Conservation (phyloP, 805 yeast species). For the Sugiyamaella marilandica region DNA sequence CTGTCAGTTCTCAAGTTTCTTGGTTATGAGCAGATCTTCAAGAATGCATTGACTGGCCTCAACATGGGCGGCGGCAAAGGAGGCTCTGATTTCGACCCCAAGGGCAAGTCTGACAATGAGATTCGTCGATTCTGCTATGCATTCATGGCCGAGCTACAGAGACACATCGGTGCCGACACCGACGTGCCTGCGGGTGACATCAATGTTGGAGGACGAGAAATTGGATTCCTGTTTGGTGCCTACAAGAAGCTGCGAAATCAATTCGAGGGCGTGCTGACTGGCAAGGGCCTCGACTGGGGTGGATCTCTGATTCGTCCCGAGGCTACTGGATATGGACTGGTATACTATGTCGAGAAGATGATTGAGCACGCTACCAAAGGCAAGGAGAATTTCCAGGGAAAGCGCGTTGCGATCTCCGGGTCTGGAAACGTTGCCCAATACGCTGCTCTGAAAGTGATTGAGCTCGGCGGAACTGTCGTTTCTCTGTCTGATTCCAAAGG, state of each 20-base stretch:
- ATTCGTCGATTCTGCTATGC: conserved; percentile 95
- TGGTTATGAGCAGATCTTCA: conserved; percentile 98
- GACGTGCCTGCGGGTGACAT: conserved; percentile 99
- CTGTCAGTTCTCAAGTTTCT: conserved; percentile 90
- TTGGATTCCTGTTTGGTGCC: conserved; percentile 94
- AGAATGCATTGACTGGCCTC: conserved; percentile 95
- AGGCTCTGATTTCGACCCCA: conserved; percentile 97
- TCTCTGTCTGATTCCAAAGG: conserved; percentile 96
- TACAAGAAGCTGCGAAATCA: conserved; percentile 86
- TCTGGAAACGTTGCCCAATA: conserved; percentile 99
- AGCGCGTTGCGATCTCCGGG: conserved; percentile 95
- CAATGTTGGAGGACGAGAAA: conserved; percentile 96
- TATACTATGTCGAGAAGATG: conserved; percentile 97
- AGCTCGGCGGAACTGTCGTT: conserved; percentile 92
- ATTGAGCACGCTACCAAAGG: conserved; percentile 88
- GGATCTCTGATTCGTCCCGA: conserved; percentile 98
- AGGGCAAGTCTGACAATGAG: conserved; percentile 88
- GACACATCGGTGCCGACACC: conserved; percentile 95
- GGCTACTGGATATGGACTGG: conserved; percentile 98
- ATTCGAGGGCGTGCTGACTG: conserved; percentile 97
- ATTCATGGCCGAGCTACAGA: conserved; percentile 91
- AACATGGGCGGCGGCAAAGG: conserved; percentile 99
- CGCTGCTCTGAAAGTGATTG: conserved; percentile 96
- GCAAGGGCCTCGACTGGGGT: conserved; percentile 98
- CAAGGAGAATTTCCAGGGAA: conserved; percentile 84